Evolutionary conservation across 805 yeast species (phyloP).

Genomic region (Metschnikowia vanudenii): DNA sequence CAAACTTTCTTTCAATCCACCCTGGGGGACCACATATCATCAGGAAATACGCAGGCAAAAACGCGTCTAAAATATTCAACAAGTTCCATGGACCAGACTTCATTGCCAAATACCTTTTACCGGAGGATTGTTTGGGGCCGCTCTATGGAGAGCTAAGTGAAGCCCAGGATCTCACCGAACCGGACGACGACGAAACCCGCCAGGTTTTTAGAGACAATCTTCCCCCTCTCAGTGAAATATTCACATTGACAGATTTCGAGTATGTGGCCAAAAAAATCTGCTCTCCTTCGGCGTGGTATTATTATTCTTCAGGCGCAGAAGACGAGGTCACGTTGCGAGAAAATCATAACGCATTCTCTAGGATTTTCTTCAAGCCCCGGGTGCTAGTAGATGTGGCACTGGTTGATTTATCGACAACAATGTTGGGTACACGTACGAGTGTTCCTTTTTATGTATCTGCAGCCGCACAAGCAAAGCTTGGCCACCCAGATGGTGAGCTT

Average conservation of each 20-base stretch:
- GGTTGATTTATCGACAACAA: slow-evolving; percentile 65
- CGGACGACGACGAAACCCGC: slow-evolving; percentile 22
- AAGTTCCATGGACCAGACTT: slow-evolving; percentile 37
- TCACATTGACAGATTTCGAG: slow-evolving; percentile 41
- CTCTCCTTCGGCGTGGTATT: slow-evolving; percentile 38
- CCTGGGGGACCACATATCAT: slow-evolving; percentile 48
- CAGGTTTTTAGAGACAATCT: slow-evolving; percentile 18
- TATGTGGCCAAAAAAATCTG: slow-evolving; percentile 35
- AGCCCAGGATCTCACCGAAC: slow-evolving; percentile 16
- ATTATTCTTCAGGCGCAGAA: slow-evolving; percentile 85
- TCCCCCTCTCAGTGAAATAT: slow-evolving; percentile 34
- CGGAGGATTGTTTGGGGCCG: slow-evolving; percentile 23
- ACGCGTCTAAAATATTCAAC: slow-evolving; percentile 44
- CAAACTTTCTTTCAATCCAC: slow-evolving; percentile 39
- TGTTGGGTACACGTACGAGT: slow-evolving; percentile 67
- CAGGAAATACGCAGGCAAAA: slow-evolving; percentile 48
- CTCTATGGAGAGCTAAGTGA: slow-evolving; percentile 22
- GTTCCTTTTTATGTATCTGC: slow-evolving; percentile 90
- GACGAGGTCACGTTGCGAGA: slow-evolving; percentile 90
- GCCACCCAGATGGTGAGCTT: slow-evolving; percentile 91
- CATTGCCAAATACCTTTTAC: slow-evolving; percentile 21
- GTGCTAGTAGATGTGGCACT: slow-evolving; percentile 77
- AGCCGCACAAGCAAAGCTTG: slow-evolving; percentile 87
- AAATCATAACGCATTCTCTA: slow-evolving; percentile 85
- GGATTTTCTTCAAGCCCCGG: slow-evolving; percentile 84